Evolutionary conservation across 1,284 basidiomycete genomes (phyloP), one percentile per base, ranked within the genome.

Genomic region (Psilocybe mexicana): DNA sequence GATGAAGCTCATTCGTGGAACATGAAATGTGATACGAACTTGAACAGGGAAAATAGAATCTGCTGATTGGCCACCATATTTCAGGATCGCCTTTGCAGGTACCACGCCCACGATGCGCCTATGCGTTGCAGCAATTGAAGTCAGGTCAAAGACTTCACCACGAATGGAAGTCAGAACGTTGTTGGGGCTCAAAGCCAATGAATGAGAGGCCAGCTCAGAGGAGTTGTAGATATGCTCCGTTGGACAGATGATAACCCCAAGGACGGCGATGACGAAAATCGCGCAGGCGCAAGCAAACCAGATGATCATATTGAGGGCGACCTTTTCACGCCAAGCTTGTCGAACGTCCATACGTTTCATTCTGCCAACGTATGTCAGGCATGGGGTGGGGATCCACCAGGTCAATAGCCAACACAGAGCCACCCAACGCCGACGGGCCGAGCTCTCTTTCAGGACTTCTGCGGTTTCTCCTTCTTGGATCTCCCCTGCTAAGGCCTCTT

Each of bases 291-390:
- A 98, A 53, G 93, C 80, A 70, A 98, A 89, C 96, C 96, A 98
- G 69, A 99, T 98, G 74, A 98, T 82, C 61, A 97, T 75, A 76
- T 99, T 98, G 73, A 98, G 86, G 2, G 96, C 93, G 1, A 99
- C 81, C 77, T 98, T 99, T 76, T 99, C 96, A 65, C 96, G 80
- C 96, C 96, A 98, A 0, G 96, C 96, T 75, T 98, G 95, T 44
- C 92, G 88, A 43, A 99, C 83, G 68, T 99, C 97, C 61, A 90
- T 75, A 10, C 96, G 88, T 77, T 98, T 98, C 92, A 99, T 95
- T 24, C 93, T 83, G 1, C 93, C 93, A 55, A 93, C 68, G 71
- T 83, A 87, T 14, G 75, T 78, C 46, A 99, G 78, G 52, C 89
- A 72, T 11, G 84, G 83, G 24, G 83, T 88, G 0, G 96, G 96